phyloP scores from a whole-genome alignment of 352 stramenopile genomes.

The Phytophthora litchii region DNA sequence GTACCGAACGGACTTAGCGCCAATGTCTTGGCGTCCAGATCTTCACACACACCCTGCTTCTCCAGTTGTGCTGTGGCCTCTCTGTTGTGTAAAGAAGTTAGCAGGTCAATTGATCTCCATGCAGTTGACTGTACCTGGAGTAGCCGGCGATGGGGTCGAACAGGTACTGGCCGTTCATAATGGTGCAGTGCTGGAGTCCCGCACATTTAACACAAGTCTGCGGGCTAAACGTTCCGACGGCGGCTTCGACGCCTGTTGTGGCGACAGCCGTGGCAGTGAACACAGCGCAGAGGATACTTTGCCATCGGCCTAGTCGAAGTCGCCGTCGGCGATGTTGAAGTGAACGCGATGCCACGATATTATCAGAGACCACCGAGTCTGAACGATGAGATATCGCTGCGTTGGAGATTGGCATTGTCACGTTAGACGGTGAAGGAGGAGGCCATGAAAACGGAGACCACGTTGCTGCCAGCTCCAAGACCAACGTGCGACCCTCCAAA shows the following conservation, averaged over 20 bases:
- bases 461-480: not conserved
- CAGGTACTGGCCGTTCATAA: constrained; percentile 71
- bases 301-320: constrained; percentile 13
- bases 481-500: not conserved
- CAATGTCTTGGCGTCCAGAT: constrained; percentile 69
- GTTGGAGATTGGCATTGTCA: not conserved
- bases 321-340: constrained; percentile 12
- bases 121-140: constrained; percentile 41
- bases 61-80: constrained; percentile 60
- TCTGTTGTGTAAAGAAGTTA: constrained; percentile 21
- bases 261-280: constrained; percentile 7
- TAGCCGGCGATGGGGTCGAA: constrained; percentile 72
- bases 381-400: constrained; percentile 7
- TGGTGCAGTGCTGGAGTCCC: constrained; percentile 65
- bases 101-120: not conserved
- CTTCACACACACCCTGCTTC: constrained; percentile 78
- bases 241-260: constrained; percentile 4
- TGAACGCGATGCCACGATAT: constrained; percentile 1
- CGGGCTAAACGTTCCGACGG: constrained; percentile 46
- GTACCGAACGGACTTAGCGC: constrained; percentile 58
- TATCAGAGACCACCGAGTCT: no score
- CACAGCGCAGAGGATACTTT: constrained; percentile 6
- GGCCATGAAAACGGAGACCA: not conserved
- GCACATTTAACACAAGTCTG: constrained; percentile 54
- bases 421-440: no score